phyloP scores from a whole-genome alignment of 106 monocot species.

The Posidonia australis region DNA sequence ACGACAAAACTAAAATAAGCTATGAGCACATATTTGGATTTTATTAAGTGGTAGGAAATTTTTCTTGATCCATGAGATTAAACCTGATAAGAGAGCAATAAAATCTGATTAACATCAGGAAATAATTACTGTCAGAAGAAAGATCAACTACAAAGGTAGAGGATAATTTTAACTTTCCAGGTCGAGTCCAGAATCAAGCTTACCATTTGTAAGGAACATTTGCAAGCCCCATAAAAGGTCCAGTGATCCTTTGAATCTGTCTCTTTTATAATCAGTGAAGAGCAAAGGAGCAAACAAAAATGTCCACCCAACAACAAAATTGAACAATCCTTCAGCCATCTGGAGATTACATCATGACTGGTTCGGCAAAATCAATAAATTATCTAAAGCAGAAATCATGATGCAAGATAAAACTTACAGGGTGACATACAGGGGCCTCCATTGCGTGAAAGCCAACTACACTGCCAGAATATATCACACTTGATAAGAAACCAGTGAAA shows the following conservation, averaged over 20 bases:
- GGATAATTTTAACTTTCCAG: background rate
- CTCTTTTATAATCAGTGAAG: constrained; percentile 60
- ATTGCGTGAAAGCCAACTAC: constrained; percentile 75
- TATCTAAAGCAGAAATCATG: background rate
- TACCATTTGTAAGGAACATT: constrained; percentile 97
- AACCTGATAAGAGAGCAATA: too few relatives aligned
- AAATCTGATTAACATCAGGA: too few relatives aligned
- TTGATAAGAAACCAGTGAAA: background rate
- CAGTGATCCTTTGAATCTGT: constrained; percentile 60
- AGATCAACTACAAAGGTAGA: background rate
- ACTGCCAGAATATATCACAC: constrained; percentile 38
- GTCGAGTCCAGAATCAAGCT: constrained; percentile 1
- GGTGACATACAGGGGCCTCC: constrained; percentile 73
- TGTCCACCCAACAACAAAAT: constrained; percentile 93
- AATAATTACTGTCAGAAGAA: background rate
- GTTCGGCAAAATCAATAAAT: background rate
- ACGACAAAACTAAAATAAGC: too few relatives aligned
- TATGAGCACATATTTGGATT: too few relatives aligned
- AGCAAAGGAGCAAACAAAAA: constrained; percentile 76
- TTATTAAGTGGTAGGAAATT: too few relatives aligned
- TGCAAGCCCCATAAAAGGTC: constrained; percentile 87
- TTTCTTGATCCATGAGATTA: too few relatives aligned
- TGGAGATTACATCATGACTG: constrained; percentile 9
- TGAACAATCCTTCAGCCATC: constrained; percentile 83
- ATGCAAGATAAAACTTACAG: constrained; percentile 38